Evolutionary conservation across 305 asterid species (phyloP), one percentile per base, ranked within the genome.

Genomic region (Stenogyne calaminthoides): DNA sequence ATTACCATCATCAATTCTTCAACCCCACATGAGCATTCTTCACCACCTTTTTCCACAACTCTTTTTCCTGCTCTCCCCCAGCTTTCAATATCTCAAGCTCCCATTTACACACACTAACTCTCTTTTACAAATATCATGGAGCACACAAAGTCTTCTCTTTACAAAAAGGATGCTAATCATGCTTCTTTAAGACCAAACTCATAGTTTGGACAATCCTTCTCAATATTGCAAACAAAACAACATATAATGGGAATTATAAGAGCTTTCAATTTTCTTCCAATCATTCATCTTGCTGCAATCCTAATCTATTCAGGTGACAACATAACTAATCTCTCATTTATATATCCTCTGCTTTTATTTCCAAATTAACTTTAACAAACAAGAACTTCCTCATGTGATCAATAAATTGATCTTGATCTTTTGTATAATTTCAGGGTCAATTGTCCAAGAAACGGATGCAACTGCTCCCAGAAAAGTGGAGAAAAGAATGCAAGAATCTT

Each of bases 1-100:
- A 86, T 82, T 82, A 80, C 85, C 25, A 71, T 78, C 83, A 85
- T 83, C 91, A 88, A 83, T 78, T 72, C 65, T 77, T 67, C 77
- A 68, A 78, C 83, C 83, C 86, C 81, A 74, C 76, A 73, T 75
- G 61, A 66, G 67, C 79, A 22, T 58, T 80, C 84, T 80, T 75
- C 73, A 37, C 61, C 75, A 14, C 69, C 58, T 74, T 83, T 77
- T 76, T 70, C 58, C 72, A 32, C 72, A 68, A 2, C 73, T 32
- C 65, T 75, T 72, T 72, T 70, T 80, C 80, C 65, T 81, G 71
- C 73, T 42, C 71, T 36, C 78, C 49, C 12, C n/a, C 49, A 25
- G 29, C 36, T 44, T 44, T 12, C 51, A 44, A 42, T 42, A 14
- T 73, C 80, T 77, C 57, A 37, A 78, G 37, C 64, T 72, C 44